Evolutionary conservation across 2,329 filamentous ascomycete species (phyloP).

Genomic region (Claviceps spartinae): DNA sequence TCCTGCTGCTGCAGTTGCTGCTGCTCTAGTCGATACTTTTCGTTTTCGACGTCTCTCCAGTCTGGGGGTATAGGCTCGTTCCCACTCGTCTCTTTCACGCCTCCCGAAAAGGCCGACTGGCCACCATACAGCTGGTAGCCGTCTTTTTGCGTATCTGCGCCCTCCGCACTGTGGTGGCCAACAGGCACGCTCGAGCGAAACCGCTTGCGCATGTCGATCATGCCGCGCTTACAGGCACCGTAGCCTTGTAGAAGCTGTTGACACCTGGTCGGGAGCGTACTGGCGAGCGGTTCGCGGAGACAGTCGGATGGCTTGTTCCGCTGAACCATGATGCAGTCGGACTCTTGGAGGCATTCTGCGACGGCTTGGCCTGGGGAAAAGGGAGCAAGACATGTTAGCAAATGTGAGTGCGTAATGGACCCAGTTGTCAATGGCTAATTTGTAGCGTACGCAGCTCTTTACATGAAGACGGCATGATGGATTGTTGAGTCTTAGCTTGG

Average conservation of each 20-base stretch:
- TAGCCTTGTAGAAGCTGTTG: constrained; percentile 89
- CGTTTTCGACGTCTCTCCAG: constrained; percentile 53
- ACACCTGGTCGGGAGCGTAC: constrained; percentile 74
- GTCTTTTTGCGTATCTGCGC: constrained; percentile 36
- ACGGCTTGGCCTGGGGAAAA: constrained; percentile 62
- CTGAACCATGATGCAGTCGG: constrained; percentile 89
- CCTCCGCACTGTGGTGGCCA: constrained; percentile 44
- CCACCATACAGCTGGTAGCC: constrained; percentile 68
- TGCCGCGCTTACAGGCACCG: constrained; percentile 86
- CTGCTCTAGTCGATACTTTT: constrained; percentile 34
- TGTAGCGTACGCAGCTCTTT: constrained; percentile 74
- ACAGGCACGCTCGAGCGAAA: constrained; percentile 91
- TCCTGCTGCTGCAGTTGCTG: constrained; percentile 14
- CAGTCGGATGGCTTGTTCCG: constrained; percentile 81
- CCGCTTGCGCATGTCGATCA: constrained; percentile 97
- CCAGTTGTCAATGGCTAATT: background rate
- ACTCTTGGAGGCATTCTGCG: constrained; percentile 88
- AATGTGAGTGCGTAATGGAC: background rate
- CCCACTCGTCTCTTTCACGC: constrained; percentile 52
- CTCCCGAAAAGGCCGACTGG: constrained; percentile 51
- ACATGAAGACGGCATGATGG: constrained; percentile 79
- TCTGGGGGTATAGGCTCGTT: constrained; percentile 48
- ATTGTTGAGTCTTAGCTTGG: background rate
- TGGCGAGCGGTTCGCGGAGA: constrained; percentile 66
- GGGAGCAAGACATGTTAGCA: background rate